Evolutionary conservation across 306 rosid species (phyloP).

Genomic region (Cajanus cajan): DNA sequence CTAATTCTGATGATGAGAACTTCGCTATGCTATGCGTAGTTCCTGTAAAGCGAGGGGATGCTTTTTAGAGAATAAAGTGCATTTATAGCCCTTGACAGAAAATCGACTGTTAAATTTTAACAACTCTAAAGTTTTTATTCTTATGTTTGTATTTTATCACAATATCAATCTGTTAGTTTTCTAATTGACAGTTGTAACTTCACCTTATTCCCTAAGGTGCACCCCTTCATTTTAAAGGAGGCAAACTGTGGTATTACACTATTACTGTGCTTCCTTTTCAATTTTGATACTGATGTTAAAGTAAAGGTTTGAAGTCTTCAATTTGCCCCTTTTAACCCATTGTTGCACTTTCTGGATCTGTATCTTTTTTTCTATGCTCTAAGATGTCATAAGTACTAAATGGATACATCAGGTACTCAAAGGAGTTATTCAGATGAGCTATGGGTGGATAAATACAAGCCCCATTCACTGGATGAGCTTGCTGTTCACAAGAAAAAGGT

Average conservation of each 20-base stretch:
- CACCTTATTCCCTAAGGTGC: neutral
- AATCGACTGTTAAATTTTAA: neutral
- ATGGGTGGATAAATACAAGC: slow-evolving; percentile 87
- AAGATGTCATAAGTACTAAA: slow-evolving; percentile 14
- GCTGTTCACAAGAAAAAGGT: slow-evolving; percentile 96
- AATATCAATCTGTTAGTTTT: neutral
- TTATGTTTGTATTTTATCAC: neutral
- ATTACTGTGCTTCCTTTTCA: neutral
- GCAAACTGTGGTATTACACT: neutral
- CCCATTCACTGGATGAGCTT: slow-evolving; percentile 69
- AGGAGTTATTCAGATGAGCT: slow-evolving; percentile 49
- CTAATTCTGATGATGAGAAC: neutral
- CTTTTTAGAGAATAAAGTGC: neutral
- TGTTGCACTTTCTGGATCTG: neutral
- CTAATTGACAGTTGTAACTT: neutral
- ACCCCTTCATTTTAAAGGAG: neutral
- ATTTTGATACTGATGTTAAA: neutral
- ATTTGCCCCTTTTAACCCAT: neutral
- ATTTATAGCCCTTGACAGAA: neutral
- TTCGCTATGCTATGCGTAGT: neutral
- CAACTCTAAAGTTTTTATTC: neutral
- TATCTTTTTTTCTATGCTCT: slow-evolving; percentile 3
- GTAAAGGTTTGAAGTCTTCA: neutral
- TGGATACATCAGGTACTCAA: slow-evolving; percentile 47
- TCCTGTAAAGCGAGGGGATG: neutral